These are phyloP conservation scores for Trichoderma harzianum DNA, from an alignment of 2,329 filamentous ascomycete genomes.

Conservation along the genomic window DNA sequence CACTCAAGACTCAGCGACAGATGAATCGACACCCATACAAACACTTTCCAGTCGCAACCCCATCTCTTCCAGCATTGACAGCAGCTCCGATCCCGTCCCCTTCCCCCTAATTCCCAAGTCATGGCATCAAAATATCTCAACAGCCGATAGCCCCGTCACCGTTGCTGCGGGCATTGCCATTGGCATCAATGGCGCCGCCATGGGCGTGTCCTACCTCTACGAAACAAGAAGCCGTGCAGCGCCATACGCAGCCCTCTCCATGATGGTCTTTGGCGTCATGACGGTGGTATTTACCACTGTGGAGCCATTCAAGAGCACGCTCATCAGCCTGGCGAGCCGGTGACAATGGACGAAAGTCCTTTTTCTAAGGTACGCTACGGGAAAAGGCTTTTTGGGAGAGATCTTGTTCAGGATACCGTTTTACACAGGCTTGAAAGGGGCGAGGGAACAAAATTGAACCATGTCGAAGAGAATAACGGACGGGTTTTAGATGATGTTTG, in stretches of 20 bases:
- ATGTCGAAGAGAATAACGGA: not conserved
- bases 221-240: conserved; percentile 51
- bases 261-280: conserved; percentile 56
- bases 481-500: not conserved
- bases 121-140: not conserved
- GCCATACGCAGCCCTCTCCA: conserved; percentile 54
- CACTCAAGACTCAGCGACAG: not conserved
- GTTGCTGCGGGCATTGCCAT: conserved; percentile 52
- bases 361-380: not conserved
- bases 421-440: not conserved
- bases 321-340: conserved; percentile 34
- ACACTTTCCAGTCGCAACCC: not conserved
- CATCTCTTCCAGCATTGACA: too few species aligned
- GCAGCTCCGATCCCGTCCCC: not conserved
- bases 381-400: not conserved
- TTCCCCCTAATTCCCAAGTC: not conserved
- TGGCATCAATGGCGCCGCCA: conserved; percentile 57
- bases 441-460: not conserved
- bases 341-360: not conserved
- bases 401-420: conserved; percentile 4
- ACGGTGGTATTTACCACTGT: conserved; percentile 53
- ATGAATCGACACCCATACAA: not conserved
- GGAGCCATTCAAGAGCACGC: conserved; percentile 40
- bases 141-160: conserved; percentile 33
- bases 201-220: conserved; percentile 57